Evolutionary conservation across 2,329 filamentous ascomycete genomes (phyloP).

Genomic region (Claviceps maximensis): DNA sequence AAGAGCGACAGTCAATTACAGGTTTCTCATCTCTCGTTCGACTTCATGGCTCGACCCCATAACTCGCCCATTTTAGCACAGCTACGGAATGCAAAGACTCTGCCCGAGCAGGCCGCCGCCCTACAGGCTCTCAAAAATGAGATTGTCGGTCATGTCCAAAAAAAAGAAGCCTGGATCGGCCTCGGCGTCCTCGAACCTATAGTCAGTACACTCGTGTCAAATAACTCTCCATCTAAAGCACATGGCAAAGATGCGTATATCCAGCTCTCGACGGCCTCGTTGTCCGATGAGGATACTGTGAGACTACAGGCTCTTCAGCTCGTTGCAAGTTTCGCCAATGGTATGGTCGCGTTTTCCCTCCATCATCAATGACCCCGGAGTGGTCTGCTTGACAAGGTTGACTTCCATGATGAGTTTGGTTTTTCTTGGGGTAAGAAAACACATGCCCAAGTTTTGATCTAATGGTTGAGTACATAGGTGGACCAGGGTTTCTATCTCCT

Average conservation of each 20-base stretch:
- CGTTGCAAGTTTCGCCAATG: conserved; percentile 73
- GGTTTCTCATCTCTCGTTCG: background rate
- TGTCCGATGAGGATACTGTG: conserved; percentile 52
- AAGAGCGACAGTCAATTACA: conserved; percentile 3
- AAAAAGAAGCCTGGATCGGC: conserved; percentile 67
- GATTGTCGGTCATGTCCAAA: conserved; percentile 73
- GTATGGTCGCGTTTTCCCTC: conserved; percentile 32
- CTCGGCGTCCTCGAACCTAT: conserved; percentile 53
- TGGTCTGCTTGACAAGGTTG: background rate
- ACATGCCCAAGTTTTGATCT: background rate
- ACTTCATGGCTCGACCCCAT: conserved; percentile 40
- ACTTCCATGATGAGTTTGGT: background rate
- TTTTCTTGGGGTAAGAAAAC: no score
- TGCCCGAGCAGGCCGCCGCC: conserved; percentile 41
- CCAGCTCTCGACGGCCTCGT: conserved; percentile 19
- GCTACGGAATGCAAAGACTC: conserved; percentile 39
- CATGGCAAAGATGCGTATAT: conserved; percentile 27
- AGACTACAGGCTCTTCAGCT: conserved; percentile 72
- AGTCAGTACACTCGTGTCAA: conserved; percentile 31
- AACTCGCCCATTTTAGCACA: conserved; percentile 41
- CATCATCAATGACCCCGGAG: background rate
- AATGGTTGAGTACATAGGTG: conserved; percentile 46
- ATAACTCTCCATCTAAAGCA: conserved; percentile 18
- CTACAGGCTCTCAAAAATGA: conserved; percentile 76
- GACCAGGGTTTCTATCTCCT: conserved; percentile 63